Base-by-base conservation (phyloP, 2,329 filamentous ascomycete species). In the Pyrenophora seminiperda region DNA sequence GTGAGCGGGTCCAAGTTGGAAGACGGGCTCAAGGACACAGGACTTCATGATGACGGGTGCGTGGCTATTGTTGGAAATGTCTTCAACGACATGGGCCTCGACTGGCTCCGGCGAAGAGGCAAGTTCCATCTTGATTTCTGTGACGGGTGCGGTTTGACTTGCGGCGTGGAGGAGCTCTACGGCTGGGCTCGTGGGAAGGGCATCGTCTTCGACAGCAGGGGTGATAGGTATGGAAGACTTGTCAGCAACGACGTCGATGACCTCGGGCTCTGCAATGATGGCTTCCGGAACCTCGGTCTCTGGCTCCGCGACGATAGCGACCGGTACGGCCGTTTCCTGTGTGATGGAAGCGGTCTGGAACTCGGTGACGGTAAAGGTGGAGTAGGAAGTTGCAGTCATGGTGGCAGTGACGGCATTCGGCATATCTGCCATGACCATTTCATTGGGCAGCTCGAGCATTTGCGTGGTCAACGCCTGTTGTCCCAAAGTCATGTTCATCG, bases 341-440 rank as follows among this genome's bases (percentile, higher is more conserved):
- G 41, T 45, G 10, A 27, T 33, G 22, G 31, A 15, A 15, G 53
- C 45, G 18, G 45, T 56, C 18, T 50, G 41, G 20, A 44, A 49
- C 42, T 67, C 52, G 0, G 67, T 71, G 24, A 70, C 54, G 11
- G 64, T 66, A n/a, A 67, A 41, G 0, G 62, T 69, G 7, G 65
- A 54, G 36, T 65, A 58, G 1, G 65, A 59, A 0, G 61, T 67
- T 6, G 62, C 54, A 14, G 63, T 67, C 34, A 57, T 60, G 4
- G 64, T 68, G 14, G 61, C 61, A 2, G 43, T 54, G 6, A 51
- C 47, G 27, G 62, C 62, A 19, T 60, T 62, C 2, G 58, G 47
- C 11, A 63, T 46, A 7, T 45, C 44, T 31, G 41, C 22, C 11
- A 36, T 13, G 22, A 44, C 44, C 10, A 37, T 9, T 17, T 50